Base-by-base conservation (phyloP, 177 flowering plant species). In the Vitis hybrid region DNA sequence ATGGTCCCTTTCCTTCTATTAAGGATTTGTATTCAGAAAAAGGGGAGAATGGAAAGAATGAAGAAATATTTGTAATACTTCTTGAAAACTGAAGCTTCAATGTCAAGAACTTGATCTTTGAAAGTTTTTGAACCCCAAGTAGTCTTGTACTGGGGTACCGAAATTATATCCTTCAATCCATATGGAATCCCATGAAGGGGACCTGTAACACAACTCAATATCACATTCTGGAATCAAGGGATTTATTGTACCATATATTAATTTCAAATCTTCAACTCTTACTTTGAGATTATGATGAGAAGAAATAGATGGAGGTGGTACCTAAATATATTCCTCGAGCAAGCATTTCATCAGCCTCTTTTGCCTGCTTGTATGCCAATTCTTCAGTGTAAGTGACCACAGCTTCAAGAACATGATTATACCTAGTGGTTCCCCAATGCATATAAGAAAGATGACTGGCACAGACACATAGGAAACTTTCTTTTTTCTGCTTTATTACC, bases 151-250 rank as follows among this genome's bases (percentile, higher is more conserved):
- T 71, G 67, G 3, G 97, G 97, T 56, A 95, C 98, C 9, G 98
- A 75, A 59, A 95, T 89, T 70, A 89, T 95, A 76, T 95, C 98
- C 80, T 92, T 95, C 75, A 95, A 70, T 15, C 98, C 98, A 78
- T 91, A 95, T 22, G 97, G 98, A 60, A 95, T 91, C 31, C 98
- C 98, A 83, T 92, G 98, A 19, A 92, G 97, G 72, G 97, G 97
- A 79, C 98, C 97, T 95, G 70, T 12, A 73, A 71, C 17, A 31
- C 19, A 64, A 14, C 9, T 18, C 52, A 62, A 52, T 4, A 67
- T 4, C 19, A 17, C 17, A 49, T 15, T 53, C 9, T 8, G 28
- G 11, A 61, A 60, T 50, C 12, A 63, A 53, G 1, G 13, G 18
- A 17, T 5, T 31, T 13, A 33, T 9, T 17, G 5, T 28, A 9